Conservation (phyloP, 306 rosid species). For the Cyamopsis tetragonoloba region DNA sequence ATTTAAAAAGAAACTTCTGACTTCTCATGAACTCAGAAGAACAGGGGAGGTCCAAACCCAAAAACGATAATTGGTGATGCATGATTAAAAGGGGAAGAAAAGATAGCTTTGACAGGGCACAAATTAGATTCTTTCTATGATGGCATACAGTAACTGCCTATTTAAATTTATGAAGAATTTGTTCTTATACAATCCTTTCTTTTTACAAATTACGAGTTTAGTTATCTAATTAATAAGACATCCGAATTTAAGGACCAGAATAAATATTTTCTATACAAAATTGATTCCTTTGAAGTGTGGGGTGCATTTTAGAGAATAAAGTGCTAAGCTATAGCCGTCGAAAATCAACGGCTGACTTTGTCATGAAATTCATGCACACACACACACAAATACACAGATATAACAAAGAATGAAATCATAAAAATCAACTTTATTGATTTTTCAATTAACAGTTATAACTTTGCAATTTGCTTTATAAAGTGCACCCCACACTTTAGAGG, state of each 20-base stretch:
- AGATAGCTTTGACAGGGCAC: background rate
- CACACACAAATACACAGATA: too few species aligned
- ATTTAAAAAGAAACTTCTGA: background rate
- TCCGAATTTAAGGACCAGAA: background rate
- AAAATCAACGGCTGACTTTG: background rate
- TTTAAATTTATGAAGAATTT: background rate
- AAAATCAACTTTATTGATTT: background rate
- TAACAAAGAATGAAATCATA: background rate
- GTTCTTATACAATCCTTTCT: background rate
- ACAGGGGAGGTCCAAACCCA: background rate
- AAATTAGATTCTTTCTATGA: slow-evolving; percentile 3
- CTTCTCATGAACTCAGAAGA: background rate
- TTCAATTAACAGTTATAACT: background rate
- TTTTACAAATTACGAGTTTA: too few species aligned
- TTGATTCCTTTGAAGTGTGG: background rate
- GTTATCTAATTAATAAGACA: too few species aligned
- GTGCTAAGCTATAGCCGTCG: background rate
- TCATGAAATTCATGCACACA: background rate
- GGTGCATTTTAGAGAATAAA: background rate
- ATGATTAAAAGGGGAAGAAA: background rate
- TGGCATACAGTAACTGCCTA: background rate
- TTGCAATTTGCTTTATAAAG: background rate
- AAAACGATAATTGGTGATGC: background rate
- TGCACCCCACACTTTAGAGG: background rate
- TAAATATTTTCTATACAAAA: background rate